These are phyloP conservation scores for Cystobasidium sp. DNA, from an alignment of 1,284 basidiomycete genomes.

Conservation along the genomic window DNA sequence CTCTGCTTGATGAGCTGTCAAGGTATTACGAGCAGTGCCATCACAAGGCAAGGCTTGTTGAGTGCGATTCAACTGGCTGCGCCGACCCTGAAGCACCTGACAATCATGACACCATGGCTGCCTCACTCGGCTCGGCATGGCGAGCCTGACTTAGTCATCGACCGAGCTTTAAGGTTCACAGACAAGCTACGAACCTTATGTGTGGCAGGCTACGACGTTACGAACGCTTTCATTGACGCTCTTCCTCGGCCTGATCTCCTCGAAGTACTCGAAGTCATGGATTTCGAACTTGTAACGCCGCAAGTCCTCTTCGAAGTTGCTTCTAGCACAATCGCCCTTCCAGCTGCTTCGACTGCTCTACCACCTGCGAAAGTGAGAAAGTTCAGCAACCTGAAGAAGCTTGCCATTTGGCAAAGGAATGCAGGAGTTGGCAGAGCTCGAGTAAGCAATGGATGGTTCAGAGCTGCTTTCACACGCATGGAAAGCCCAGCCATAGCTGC, in stretches of 20 bases:
- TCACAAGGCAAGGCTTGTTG: slow-evolving; percentile 38
- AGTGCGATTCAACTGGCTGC: slow-evolving; percentile 17
- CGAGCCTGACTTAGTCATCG: slow-evolving; percentile 35
- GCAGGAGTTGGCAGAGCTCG: slow-evolving; percentile 41
- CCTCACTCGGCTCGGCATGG: slow-evolving; percentile 24
- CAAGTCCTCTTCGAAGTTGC: slow-evolving; percentile 38
- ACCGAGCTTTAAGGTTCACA: slow-evolving; percentile 33
- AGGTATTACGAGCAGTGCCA: slow-evolving; percentile 44
- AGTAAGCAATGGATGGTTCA: slow-evolving; percentile 39
- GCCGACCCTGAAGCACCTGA: slow-evolving; percentile 34
- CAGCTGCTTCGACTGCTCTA: not conserved
- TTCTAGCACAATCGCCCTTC: not conserved
- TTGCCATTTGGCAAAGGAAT: slow-evolving; percentile 39
- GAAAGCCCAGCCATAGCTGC: slow-evolving; percentile 25
- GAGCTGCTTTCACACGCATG: slow-evolving; percentile 12
- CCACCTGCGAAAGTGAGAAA: slow-evolving; percentile 1
- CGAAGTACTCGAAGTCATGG: slow-evolving; percentile 40
- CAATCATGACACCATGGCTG: slow-evolving; percentile 44
- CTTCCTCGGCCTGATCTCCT: slow-evolving; percentile 28
- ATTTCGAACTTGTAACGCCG: slow-evolving; percentile 43
- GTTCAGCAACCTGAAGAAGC: slow-evolving; percentile 21
- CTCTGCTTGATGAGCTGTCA: slow-evolving; percentile 45
- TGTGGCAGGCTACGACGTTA: slow-evolving; percentile 42
- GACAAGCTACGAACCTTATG: slow-evolving; percentile 27
- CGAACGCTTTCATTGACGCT: slow-evolving; percentile 29